phyloP scores from a whole-genome alignment of 495 filamentous ascomycete genomes.

The Penicillium odoratum region DNA sequence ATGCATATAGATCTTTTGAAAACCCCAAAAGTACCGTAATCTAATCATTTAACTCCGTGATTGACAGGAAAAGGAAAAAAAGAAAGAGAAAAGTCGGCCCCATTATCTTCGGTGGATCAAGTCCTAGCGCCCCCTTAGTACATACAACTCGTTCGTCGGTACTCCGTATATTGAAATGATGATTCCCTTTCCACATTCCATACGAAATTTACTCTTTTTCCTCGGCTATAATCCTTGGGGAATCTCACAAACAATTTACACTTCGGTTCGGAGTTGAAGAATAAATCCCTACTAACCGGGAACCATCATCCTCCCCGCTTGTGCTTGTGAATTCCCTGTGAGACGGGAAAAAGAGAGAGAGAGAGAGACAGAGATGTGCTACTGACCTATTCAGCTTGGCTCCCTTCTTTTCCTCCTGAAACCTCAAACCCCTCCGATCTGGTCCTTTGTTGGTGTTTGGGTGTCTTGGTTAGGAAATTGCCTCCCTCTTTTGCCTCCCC shows the following conservation, averaged over 20 bases:
- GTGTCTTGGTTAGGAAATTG: neutral
- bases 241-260: neutral
- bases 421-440: slow-evolving; percentile 4
- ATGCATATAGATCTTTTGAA: no score
- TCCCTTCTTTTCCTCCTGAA: neutral
- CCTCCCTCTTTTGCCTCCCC: slow-evolving; percentile 2
- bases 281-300: slow-evolving; percentile 4
- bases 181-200: neutral
- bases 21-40: neutral
- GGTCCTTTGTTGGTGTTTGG: neutral
- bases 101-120: slow-evolving; percentile 19
- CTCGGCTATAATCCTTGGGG: neutral
- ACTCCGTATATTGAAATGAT: neutral
- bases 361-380: slow-evolving; percentile 19
- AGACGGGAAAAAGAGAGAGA: slow-evolving; percentile 17
- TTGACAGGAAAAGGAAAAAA: neutral
- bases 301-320: slow-evolving; percentile 18
- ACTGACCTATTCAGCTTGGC: slow-evolving; percentile 6
- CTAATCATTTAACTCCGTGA: neutral
- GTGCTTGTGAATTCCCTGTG: slow-evolving; percentile 16
- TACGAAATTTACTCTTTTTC: neutral
- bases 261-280: neutral
- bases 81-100: slow-evolving; percentile 9
- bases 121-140: slow-evolving; percentile 10
- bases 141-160: neutral